Conservation (phyloP, 2,329 filamentous ascomycete genomes). For the Fusarium sp. region DNA sequence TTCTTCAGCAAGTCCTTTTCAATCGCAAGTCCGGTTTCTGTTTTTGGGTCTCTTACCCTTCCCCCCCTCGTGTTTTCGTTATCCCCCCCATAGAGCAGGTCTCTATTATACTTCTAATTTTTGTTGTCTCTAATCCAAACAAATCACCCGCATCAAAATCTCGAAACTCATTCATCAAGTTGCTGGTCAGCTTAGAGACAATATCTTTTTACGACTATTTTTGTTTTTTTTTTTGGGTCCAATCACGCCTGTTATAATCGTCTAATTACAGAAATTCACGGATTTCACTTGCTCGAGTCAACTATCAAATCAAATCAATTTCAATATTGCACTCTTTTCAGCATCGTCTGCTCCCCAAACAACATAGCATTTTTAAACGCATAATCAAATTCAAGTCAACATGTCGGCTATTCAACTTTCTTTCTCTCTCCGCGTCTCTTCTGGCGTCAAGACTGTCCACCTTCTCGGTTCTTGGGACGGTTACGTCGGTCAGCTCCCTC, state of each 20-base stretch:
- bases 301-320: slow-evolving; percentile 48
- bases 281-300: slow-evolving; percentile 68
- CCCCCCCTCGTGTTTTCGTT: slow-evolving; percentile 55
- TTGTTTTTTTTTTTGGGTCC: slow-evolving; percentile 9
- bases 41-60: slow-evolving; percentile 54
- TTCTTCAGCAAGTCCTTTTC: slow-evolving; percentile 75
- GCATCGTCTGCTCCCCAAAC: slow-evolving; percentile 50
- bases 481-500: slow-evolving; percentile 93
- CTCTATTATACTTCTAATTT: slow-evolving; percentile 61
- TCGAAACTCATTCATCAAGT: slow-evolving; percentile 47
- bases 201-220: slow-evolving; percentile 37
- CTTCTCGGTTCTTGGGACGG: slow-evolving; percentile 98
- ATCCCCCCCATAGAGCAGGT: slow-evolving; percentile 62
- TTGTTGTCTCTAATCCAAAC: slow-evolving; percentile 49
- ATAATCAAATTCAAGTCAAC: slow-evolving; percentile 60
- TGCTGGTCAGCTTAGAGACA: slow-evolving; percentile 58
- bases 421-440: slow-evolving; percentile 95
- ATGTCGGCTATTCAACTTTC: slow-evolving; percentile 95
- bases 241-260: slow-evolving; percentile 50
- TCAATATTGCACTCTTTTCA: slow-evolving; percentile 41
- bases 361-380: slow-evolving; percentile 41
- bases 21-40: slow-evolving; percentile 66
- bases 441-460: slow-evolving; percentile 97
- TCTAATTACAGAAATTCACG: slow-evolving; percentile 61
- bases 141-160: slow-evolving; percentile 24